Evolutionary conservation across 1,139 yeast species (phyloP).

Genomic region (Spencermartinsiella ligniputridi): DNA sequence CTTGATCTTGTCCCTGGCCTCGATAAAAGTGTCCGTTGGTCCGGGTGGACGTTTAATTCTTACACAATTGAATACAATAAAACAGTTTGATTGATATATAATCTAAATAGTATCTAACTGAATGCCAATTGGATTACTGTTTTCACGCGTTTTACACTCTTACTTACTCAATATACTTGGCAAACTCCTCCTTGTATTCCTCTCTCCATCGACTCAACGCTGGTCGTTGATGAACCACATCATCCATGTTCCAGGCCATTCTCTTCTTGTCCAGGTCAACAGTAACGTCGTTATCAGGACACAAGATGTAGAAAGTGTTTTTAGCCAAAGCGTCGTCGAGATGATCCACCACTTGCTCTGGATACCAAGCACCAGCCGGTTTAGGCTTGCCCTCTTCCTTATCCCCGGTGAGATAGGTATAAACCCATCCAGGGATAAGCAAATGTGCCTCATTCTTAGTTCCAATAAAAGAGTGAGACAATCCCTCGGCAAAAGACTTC

Average conservation of each 20-base stretch:
- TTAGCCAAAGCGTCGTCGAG: constrained; percentile 19
- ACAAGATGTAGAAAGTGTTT: constrained; percentile 25
- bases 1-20: too few species aligned
- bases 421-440: constrained; percentile 31
- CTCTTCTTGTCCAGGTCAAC: constrained; percentile 24
- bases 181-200: constrained; percentile 18
- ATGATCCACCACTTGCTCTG: constrained; percentile 27
- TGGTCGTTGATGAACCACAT: constrained; percentile 21
- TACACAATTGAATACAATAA: too few species aligned
- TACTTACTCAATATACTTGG: constrained; percentile 1
- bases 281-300: constrained; percentile 29
- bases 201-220: constrained; percentile 29
- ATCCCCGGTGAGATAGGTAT: constrained; percentile 25
- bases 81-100: too few species aligned
- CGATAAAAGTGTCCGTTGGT: too few species aligned
- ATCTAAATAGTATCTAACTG: too few species aligned
- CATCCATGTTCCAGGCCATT: constrained; percentile 25
- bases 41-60: too few species aligned
- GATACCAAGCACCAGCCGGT: constrained; percentile 30
- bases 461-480: constrained; percentile 23
- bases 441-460: constrained; percentile 22
- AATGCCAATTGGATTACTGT: too few species aligned
- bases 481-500: constrained; percentile 26
- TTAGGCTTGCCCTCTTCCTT: constrained; percentile 16
- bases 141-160: too few species aligned